Percentiles rank a stretch among this genome's conserved stretches.
Conservation (phyloP, 768 basidiomycete species). For the Suillus luteus region DNA sequence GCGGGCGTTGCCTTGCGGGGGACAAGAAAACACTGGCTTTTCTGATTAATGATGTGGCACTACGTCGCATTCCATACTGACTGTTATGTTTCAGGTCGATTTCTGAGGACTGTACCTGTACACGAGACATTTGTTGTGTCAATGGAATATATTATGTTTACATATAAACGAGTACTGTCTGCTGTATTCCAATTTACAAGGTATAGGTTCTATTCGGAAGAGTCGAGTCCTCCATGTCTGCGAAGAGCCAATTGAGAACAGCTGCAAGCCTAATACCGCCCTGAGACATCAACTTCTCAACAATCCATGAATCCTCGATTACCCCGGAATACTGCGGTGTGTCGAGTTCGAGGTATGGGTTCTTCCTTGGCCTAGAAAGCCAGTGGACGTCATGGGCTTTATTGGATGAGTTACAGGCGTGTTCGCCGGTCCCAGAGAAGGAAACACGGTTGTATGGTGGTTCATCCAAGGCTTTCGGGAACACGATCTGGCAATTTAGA, state of each 20-base stretch:
- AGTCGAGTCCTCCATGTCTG: conserved; percentile 29
- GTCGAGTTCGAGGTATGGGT: conserved; percentile 68
- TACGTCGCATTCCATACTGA: background rate
- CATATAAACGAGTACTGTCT: background rate
- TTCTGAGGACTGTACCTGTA: background rate
- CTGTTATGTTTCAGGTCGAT: background rate
- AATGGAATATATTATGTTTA: background rate
- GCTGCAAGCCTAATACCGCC: conserved; percentile 85
- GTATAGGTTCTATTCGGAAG: background rate
- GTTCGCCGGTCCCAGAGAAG: conserved; percentile 17
- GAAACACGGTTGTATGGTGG: conserved; percentile 39
- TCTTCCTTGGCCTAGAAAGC: conserved; percentile 18
- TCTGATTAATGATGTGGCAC: conserved; percentile 43
- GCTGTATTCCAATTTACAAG: background rate
- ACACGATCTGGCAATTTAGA: conserved; percentile 82
- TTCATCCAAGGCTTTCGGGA: conserved; percentile 71
- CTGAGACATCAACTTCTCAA: conserved; percentile 84
- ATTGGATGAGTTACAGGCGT: background rate
- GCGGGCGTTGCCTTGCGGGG: conserved; percentile 36
- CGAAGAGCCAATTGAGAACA: conserved; percentile 75
- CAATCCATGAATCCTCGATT: conserved; percentile 63
- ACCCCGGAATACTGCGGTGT: conserved; percentile 77
- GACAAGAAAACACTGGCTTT: conserved; percentile 66
- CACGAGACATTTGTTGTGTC: background rate
- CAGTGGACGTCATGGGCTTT: background rate